Evolutionary conservation across 805 yeast species (phyloP), one percentile per base, ranked within the genome.

Genomic region (Wickerhamomyces chaumierensis): DNA sequence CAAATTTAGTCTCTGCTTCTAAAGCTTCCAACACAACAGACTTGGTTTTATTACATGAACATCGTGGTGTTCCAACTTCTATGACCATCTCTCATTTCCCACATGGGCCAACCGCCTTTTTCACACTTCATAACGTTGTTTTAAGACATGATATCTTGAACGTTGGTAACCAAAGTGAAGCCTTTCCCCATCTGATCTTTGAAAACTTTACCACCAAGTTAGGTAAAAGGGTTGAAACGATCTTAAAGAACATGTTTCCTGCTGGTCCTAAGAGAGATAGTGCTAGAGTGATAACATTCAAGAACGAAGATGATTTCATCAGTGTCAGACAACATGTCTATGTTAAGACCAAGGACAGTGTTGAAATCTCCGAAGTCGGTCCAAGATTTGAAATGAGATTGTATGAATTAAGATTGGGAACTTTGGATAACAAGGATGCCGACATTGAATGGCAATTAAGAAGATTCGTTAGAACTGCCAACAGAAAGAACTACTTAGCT

Each of bases 361-460:
- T 87, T 2, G 97, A 92, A 57, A 62, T 92, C 40, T 88, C 96
- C 42, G 99, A 92, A 58, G 82, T 92, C 29, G 99, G 99, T 0
- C 99, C 99, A n/a, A 69, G 99, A 45, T 92, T 92, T 52, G 98
- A 92, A 61, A 88, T 92, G 97, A 75, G 87, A 56, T 64, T 92
- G 47, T 92, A 77, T 57, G 96, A 90, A 59, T 64, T 92, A 47
- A 73, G 79, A 53, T 68, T 92, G 48, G 96, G 99, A 3, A 85
- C 95, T 33, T 61, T 90, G 45, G 98, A 92, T 49, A 87, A 90
- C 58, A 84, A 84, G 63, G 96, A 92, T 58, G 95, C 96, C 11
- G 98, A 92, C 54, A 76, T 85, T n/a, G 99, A 92, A 58, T 92
- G 97, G 97, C 83, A 84, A 65, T 66, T 84, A 51, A 75, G 95